Percentiles rank a stretch among this genome's conserved stretches.
phyloP scores from a whole-genome alignment of 2,329 filamentous ascomycete genomes.

The Lachnellula arida region DNA sequence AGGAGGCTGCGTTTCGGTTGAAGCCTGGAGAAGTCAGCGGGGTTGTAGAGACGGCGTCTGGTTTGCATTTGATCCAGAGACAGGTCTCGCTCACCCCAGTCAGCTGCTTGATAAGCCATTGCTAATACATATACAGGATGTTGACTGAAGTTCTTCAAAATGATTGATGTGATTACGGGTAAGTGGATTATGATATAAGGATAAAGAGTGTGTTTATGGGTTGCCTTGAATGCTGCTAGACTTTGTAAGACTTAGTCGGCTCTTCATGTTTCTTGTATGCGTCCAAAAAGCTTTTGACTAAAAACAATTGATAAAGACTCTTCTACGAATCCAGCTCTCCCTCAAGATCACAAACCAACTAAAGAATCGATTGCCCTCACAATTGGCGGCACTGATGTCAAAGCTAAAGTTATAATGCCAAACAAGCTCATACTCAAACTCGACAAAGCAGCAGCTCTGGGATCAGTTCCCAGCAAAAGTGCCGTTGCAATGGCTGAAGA shows the following conservation, averaged over 20 bases:
- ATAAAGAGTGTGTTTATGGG: constrained; percentile 2
- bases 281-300: constrained; percentile 12
- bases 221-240: constrained; percentile 8
- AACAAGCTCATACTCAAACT: constrained; percentile 58
- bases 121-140: neutral
- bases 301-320: constrained; percentile 7
- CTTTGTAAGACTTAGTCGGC: constrained; percentile 1
- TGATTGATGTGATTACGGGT: neutral
- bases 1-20: constrained; percentile 90
- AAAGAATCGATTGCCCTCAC: constrained; percentile 44
- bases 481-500: constrained; percentile 57
- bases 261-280: neutral
- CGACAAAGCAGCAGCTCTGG: constrained; percentile 53
- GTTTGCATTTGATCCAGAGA: constrained; percentile 94
- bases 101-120: neutral
- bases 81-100: constrained; percentile 33
- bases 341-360: constrained; percentile 36
- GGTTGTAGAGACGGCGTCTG: constrained; percentile 87
- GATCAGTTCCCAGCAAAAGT: constrained; percentile 50
- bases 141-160: neutral
- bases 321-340: constrained; percentile 15
- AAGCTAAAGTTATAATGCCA: constrained; percentile 53
- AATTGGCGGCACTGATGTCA: constrained; percentile 53
- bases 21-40: constrained; percentile 81
- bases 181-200: neutral